phyloP scores from a whole-genome alignment of 1,284 basidiomycete species.

The Lignosus rhinocerotis region DNA sequence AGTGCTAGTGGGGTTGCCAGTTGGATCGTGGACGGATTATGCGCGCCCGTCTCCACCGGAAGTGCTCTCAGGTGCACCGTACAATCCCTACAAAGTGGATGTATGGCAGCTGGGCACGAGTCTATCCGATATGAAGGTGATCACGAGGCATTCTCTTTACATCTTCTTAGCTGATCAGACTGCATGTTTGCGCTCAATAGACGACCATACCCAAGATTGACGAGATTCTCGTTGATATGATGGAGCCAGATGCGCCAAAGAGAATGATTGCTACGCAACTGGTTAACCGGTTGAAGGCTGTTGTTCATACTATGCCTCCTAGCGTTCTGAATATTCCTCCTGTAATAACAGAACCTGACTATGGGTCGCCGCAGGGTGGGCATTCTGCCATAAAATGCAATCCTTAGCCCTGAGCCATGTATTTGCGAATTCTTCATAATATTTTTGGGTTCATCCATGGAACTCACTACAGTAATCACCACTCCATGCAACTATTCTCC shows the following conservation, averaged over 20 bases:
- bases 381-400: too few species aligned
- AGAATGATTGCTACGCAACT: not conserved
- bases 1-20: not conserved
- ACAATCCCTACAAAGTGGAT: not conserved
- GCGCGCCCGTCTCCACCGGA: slow-evolving; percentile 21
- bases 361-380: too few species aligned
- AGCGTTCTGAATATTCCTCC: not conserved
- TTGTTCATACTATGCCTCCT: not conserved
- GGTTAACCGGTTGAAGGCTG: not conserved
- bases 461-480: too few species aligned
- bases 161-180: not conserved
- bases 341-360: not conserved
- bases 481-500: too few species aligned
- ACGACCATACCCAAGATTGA: not conserved
- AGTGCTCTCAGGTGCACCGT: slow-evolving; percentile 17
- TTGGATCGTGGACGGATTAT: not conserved
- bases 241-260: not conserved
- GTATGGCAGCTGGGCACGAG: not conserved
- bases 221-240: not conserved
- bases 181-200: not conserved
- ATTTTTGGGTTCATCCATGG: too few species aligned
- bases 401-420: too few species aligned
- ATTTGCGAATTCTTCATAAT: too few species aligned
- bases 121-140: not conserved
- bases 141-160: not conserved